Evolutionary conservation across 176 grass and related monocot genomes (phyloP).

Genomic region (Typha latifolia): DNA sequence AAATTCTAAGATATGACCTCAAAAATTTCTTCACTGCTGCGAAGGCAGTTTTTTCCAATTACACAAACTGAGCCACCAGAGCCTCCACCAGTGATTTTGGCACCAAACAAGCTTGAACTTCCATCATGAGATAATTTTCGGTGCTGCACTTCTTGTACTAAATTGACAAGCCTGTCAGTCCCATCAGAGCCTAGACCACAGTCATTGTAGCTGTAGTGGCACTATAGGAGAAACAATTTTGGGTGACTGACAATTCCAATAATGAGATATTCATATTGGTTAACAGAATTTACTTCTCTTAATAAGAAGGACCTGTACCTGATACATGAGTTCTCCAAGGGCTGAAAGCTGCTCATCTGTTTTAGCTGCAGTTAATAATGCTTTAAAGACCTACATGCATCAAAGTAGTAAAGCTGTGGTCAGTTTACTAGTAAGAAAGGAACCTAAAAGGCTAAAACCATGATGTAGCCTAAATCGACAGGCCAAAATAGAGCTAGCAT

Average conservation of each 20-base stretch:
- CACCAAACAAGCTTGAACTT: conserved; percentile 56
- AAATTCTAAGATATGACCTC: conserved; percentile 32
- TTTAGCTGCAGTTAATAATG: conserved; percentile 66
- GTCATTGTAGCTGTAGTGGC: conserved; percentile 89
- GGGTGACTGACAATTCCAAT: too few species aligned
- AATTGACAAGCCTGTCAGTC: conserved; percentile 74
- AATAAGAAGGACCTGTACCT: conserved; percentile 36
- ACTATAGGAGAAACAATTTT: conserved; percentile 33
- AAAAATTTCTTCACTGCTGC: conserved; percentile 75
- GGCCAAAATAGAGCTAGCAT: too few species aligned
- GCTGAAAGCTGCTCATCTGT: conserved; percentile 84
- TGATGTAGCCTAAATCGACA: too few species aligned
- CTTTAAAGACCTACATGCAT: conserved; percentile 59
- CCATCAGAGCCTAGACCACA: conserved; percentile 86
- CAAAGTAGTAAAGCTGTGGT: conserved; percentile 8
- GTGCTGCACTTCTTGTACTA: conserved; percentile 92
- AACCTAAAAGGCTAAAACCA: not conserved
- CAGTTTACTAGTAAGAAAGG: not conserved
- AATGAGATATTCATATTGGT: too few species aligned
- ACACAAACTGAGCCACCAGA: conserved; percentile 85
- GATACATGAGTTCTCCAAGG: conserved; percentile 91
- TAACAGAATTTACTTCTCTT: not conserved
- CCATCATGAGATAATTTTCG: conserved; percentile 37
- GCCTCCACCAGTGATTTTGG: conserved; percentile 85
- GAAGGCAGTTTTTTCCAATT: conserved; percentile 65